Percentiles rank a stretch among this genome's conserved stretches.
phyloP scores from a whole-genome alignment of 495 filamentous ascomycete genomes.

The Staphylotrichum longicolle region DNA sequence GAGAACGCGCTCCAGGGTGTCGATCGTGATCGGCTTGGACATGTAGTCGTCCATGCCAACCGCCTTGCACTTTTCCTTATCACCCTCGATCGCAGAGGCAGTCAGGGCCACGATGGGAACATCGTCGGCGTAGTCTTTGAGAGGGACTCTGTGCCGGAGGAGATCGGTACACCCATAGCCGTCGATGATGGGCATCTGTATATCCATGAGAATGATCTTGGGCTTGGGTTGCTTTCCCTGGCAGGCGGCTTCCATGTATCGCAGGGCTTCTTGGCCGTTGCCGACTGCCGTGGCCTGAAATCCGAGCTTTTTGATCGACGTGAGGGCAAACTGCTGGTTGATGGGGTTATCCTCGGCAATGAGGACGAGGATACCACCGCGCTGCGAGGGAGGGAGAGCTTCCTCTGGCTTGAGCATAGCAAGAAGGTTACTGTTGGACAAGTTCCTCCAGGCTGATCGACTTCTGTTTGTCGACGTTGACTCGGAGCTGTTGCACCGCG shows the following conservation, averaged over 20 bases:
- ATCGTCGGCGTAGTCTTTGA: conserved; percentile 49
- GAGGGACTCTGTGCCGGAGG: conserved; percentile 60
- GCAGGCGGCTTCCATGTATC: conserved; percentile 52
- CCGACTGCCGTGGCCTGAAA: conserved; percentile 67
- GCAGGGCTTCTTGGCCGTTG: conserved; percentile 75
- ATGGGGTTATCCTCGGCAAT: conserved; percentile 80
- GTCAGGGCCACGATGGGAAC: conserved; percentile 81
- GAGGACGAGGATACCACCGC: conserved; percentile 59
- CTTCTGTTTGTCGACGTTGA: too few species aligned
- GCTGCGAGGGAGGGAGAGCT: conserved; percentile 45
- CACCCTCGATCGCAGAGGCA: conserved; percentile 57
- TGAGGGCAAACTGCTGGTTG: conserved; percentile 75
- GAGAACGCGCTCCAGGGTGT: too few species aligned
- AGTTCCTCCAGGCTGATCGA: too few species aligned
- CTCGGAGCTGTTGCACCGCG: too few species aligned
- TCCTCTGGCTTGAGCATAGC: conserved; percentile 26
- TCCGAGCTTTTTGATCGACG: conserved; percentile 71
- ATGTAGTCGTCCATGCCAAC: conserved; percentile 73
- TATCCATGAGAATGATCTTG: conserved; percentile 85
- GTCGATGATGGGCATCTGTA: conserved; percentile 81
- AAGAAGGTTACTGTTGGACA: too few species aligned
- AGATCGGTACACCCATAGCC: conserved; percentile 74
- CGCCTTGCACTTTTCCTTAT: conserved; percentile 65
- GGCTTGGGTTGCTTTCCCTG: conserved; percentile 48
- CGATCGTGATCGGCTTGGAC: too few species aligned